phyloP scores from a whole-genome alignment of 1,284 basidiomycete genomes.

The Cutaneotrichosporon cutaneum region DNA sequence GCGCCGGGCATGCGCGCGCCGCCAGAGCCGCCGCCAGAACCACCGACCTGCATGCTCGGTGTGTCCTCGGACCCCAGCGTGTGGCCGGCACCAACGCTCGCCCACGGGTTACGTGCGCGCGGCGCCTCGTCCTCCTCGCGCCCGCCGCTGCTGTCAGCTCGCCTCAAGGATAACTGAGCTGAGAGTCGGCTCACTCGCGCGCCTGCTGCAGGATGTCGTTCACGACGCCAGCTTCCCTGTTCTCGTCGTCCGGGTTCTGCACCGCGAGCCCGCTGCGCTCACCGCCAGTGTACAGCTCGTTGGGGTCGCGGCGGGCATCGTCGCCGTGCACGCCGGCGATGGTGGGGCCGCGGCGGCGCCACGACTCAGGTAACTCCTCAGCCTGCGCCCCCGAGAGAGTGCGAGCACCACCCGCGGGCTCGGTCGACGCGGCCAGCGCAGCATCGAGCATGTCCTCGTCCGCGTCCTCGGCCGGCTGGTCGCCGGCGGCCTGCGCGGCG shows the following conservation, averaged over 20 bases:
- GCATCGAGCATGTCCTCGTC: constrained; percentile 31
- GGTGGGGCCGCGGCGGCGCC: constrained; percentile 17
- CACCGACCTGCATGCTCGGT: constrained; percentile 56
- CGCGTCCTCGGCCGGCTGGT: constrained; percentile 27
- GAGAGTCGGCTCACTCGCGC: constrained; percentile 63
- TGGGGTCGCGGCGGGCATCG: constrained; percentile 35
- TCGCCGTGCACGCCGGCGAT: constrained; percentile 20
- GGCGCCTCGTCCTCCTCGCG: constrained; percentile 33
- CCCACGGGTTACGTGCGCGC: constrained; percentile 12
- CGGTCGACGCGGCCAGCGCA: constrained; percentile 18
- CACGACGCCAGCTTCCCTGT: constrained; percentile 57
- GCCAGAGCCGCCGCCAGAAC: not conserved
- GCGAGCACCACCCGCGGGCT: constrained; percentile 21
- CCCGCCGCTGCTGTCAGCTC: constrained; percentile 27
- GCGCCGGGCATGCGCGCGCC: constrained; percentile 17
- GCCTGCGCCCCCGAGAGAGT: constrained; percentile 38
- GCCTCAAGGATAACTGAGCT: constrained; percentile 17
- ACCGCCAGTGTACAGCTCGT: constrained; percentile 69
- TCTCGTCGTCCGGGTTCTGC: constrained; percentile 70
- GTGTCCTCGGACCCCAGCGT: constrained; percentile 81
- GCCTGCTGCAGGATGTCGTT: constrained; percentile 79
- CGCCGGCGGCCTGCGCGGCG: constrained; percentile 38
- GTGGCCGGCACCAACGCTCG: constrained; percentile 59
- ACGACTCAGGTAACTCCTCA: constrained; percentile 42
- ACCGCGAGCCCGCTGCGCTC: constrained; percentile 88